Conservation (phyloP, 352 stramenopile species). For the Pythium chondricola region DNA sequence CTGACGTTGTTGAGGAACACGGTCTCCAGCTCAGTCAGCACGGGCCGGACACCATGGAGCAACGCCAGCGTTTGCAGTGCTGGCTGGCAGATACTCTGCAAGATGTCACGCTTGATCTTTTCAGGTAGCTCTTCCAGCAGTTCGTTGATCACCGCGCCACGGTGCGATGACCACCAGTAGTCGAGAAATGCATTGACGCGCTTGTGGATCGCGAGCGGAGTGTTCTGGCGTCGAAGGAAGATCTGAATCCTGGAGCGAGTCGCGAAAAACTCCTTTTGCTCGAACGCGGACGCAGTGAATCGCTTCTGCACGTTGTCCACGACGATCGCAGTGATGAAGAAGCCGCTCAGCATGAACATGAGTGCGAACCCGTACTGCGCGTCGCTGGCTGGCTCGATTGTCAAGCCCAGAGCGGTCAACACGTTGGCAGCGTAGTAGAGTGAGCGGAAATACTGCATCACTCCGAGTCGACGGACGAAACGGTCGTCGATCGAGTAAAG, state of each 20-base stretch:
- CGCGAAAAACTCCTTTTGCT: constrained; percentile 70
- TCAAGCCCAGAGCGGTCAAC: constrained; percentile 33
- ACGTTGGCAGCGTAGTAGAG: constrained; percentile 62
- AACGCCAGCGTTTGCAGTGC: constrained; percentile 47
- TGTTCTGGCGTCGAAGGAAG: constrained; percentile 60
- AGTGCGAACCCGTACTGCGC: constrained; percentile 43
- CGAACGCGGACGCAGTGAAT: constrained; percentile 62
- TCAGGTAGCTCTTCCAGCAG: constrained; percentile 51
- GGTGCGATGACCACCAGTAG: constrained; percentile 71
- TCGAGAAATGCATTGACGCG: constrained; percentile 63
- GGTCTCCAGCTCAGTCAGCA: constrained; percentile 39
- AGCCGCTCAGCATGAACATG: constrained; percentile 64
- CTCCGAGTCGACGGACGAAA: constrained; percentile 18
- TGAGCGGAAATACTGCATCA: constrained; percentile 55
- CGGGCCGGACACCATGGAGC: constrained; percentile 34
- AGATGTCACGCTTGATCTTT: constrained; percentile 53
- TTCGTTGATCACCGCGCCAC: constrained; percentile 49
- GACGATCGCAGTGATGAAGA: constrained; percentile 66
- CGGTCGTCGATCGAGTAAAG: constrained; percentile 19
- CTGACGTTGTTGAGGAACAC: constrained; percentile 58
- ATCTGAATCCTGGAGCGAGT: constrained; percentile 53
- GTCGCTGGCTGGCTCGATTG: constrained; percentile 47
- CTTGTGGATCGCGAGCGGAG: constrained; percentile 47
- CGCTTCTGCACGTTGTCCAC: constrained; percentile 76
- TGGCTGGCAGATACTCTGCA: constrained; percentile 53